Conservation (phyloP, 78 protist species). For the Planoprotostelium fungivorum region DNA sequence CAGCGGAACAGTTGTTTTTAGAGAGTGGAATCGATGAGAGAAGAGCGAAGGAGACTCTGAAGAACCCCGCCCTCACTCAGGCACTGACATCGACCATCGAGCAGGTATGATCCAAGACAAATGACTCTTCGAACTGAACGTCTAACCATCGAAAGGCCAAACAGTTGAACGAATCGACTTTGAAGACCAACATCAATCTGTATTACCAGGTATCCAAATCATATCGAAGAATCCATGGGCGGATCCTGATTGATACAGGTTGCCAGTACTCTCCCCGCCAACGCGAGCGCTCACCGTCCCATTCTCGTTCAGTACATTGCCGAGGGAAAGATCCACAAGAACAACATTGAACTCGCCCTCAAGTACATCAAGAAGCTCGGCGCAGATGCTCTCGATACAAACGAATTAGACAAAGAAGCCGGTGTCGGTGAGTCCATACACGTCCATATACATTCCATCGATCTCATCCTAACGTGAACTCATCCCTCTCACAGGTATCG, state of each 20-base stretch:
- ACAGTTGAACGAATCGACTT: background rate
- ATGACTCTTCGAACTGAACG: background rate
- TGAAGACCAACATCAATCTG: background rate
- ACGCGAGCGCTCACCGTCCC: background rate
- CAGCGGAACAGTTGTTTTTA: background rate
- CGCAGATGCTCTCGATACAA: background rate
- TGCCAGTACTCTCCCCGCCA: background rate
- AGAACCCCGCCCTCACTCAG: background rate
- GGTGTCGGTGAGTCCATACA: background rate
- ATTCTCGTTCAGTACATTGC: background rate
- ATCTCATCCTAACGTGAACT: background rate
- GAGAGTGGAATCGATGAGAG: background rate
- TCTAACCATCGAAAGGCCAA: background rate
- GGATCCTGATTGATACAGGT: background rate
- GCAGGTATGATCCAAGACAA: background rate
- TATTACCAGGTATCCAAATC: background rate
- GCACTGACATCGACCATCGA: background rate
- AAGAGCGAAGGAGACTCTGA: background rate
- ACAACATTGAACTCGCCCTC: background rate
- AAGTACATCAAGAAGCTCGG: background rate
- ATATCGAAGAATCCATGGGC: background rate
- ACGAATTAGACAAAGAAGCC: background rate
- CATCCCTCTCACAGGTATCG: conserved; percentile 23
- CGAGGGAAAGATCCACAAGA: background rate
- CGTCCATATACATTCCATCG: no score